Evolutionary conservation across 2,329 filamentous ascomycete genomes (phyloP).

Genomic region (Ascochyta clinopodiicola): DNA sequence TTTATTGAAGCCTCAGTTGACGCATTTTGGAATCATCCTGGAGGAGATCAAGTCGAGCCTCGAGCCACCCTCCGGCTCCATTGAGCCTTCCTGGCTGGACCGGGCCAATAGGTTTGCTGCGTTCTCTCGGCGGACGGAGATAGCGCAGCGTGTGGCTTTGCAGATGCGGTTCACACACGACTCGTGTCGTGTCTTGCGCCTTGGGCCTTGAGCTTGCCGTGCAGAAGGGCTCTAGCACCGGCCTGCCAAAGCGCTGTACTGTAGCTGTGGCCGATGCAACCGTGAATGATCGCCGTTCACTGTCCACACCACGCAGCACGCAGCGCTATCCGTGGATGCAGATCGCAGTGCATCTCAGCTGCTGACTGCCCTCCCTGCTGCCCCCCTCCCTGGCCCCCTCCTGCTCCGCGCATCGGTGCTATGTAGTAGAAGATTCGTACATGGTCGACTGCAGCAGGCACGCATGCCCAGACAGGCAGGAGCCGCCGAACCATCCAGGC

Average conservation of each 20-base stretch:
- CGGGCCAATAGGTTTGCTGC: conserved; percentile 30
- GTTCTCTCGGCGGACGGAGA: conserved; percentile 19
- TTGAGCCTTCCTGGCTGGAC: conserved; percentile 26
- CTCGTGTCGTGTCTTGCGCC: conserved; percentile 2
- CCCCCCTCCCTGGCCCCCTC: neutral
- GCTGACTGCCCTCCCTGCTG: conserved; percentile 25
- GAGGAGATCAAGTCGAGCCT: conserved; percentile 42
- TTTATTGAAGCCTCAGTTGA: conserved; percentile 38
- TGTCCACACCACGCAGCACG: neutral
- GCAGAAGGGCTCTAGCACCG: conserved; percentile 14
- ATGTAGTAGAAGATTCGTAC: neutral
- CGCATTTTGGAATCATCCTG: conserved; percentile 42
- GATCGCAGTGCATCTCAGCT: conserved; percentile 27
- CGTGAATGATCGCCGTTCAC: conserved; percentile 3
- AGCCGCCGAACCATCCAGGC: conserved; percentile 24
- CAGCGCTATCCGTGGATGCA: conserved; percentile 5
- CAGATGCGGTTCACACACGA: conserved; percentile 17
- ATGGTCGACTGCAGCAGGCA: conserved; percentile 12
- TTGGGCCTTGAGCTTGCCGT: neutral
- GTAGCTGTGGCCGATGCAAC: conserved; percentile 10
- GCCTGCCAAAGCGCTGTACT: conserved; percentile 16
- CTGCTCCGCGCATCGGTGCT: conserved; percentile 1
- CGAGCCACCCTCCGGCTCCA: conserved; percentile 38
- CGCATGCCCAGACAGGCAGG: conserved; percentile 21
- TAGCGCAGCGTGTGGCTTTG: conserved; percentile 20